Evolutionary conservation across 106 monocot species (phyloP).

Genomic region (Iris macrosiphon): DNA sequence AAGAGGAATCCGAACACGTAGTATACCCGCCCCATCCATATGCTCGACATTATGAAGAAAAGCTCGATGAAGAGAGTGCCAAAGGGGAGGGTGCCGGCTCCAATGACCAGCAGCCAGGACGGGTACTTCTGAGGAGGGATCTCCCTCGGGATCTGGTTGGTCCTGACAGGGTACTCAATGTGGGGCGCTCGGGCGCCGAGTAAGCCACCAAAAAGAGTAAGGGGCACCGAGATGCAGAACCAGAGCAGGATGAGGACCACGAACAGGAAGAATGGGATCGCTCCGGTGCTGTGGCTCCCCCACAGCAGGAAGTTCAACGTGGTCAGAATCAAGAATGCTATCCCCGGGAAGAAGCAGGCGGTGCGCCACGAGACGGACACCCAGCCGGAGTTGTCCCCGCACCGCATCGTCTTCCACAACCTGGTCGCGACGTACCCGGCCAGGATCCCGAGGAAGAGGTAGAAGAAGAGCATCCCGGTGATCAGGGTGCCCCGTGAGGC

Average conservation of each 20-base stretch:
- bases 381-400: slow-evolving; percentile 41
- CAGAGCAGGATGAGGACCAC: slow-evolving; percentile 35
- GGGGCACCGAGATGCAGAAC: slow-evolving; percentile 63
- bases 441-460: slow-evolving; percentile 40
- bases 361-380: slow-evolving; percentile 36
- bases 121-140: slow-evolving; percentile 50
- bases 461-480: slow-evolving; percentile 48
- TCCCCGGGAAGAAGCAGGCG: slow-evolving; percentile 49
- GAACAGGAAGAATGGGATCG: slow-evolving; percentile 42
- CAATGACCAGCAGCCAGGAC: slow-evolving; percentile 46
- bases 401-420: slow-evolving; percentile 47
- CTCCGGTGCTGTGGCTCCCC: slow-evolving; percentile 56
- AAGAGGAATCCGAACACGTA: slow-evolving; percentile 56
- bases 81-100: slow-evolving; percentile 51
- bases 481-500: slow-evolving; percentile 49
- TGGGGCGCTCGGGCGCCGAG: slow-evolving; percentile 39
- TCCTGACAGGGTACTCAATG: slow-evolving; percentile 36
- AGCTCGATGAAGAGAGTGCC: slow-evolving; percentile 56
- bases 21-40: slow-evolving; percentile 50
- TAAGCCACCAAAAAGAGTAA: slow-evolving; percentile 44
- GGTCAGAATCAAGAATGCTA: slow-evolving; percentile 38
- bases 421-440: slow-evolving; percentile 40
- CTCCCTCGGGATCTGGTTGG: slow-evolving; percentile 49
- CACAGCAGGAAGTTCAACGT: slow-evolving; percentile 48
- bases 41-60: slow-evolving; percentile 52